Base-by-base conservation (phyloP, 345 rosid genomes). In the Acer negundo region DNA sequence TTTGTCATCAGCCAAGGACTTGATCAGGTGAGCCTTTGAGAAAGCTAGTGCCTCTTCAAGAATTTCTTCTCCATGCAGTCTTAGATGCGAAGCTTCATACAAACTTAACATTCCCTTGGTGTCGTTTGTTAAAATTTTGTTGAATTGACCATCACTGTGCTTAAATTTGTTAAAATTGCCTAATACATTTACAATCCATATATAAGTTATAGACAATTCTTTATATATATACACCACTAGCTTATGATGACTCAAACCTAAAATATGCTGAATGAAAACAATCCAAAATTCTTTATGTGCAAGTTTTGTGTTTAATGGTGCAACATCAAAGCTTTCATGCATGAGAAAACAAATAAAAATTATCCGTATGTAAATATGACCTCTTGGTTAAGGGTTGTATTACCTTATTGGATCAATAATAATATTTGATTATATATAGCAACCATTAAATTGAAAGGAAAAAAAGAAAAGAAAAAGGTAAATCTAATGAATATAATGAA, bases 51-150 rank as follows among this genome's bases (percentile, higher is more conserved):
- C 72, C 24, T 69, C 58, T 2, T 69, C 72, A 6, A 69, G 28
- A 40, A 42, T 42, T 20, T 69, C 63, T 59, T 59, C 63, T n/a
- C 56, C 72, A 1, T 69, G 40, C 31, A 12, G 6, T 24, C 38
- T 28, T 28, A 63, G 53, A 69, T 42, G n/a, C 3, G 72, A 1
- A 69, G 72, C 72, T 42, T 46, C 72, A 22, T 69, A 69, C 72
- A 69, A 69, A 42, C 72, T 69, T 8, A 69, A 17, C 35, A 69
- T 19, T 19, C 72, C 63, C 3, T 59, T 59, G 9, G 4, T 4
- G 22, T 59, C 63, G 23, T 5, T 22, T 0, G 12, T 3, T 11
- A 22, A 59, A 19, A 6, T 19, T 59, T 59, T 13, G 0, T 59
- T 20, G 10, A 53, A 53, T 53, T 53, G 16, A 4, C 58, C 58